Evolutionary conservation across 768 basidiomycete species (phyloP), one percentile per base, ranked within the genome.

Genomic region (Amanita subjunquillea): DNA sequence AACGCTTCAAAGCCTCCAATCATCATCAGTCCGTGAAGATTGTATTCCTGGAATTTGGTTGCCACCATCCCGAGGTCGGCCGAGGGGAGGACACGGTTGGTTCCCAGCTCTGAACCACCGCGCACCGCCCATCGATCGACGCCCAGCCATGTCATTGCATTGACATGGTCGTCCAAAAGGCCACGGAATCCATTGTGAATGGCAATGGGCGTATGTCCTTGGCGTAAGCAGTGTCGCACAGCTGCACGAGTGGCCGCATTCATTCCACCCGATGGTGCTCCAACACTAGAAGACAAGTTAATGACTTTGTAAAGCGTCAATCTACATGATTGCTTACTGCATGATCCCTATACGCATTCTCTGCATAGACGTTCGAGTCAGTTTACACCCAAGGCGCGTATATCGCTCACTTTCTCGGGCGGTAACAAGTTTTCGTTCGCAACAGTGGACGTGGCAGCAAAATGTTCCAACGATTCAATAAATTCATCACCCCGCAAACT

Each of bases 1-100:
- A 96, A 95, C 4, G 90, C 90, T 67, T 99, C 96, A 64, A 97
- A 99, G 0, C 96, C 96, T 48, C 96, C 96, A 58, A 98, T 88
- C 65, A 99, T 76, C 60, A 98, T 66, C 43, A 99, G 64, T 2
- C 74, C 88, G 56, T 97, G 78, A 56, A 98, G 69, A 32, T 71
- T 67, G 65, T 89, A 83, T 59, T 91, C 69, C 68, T 97, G 93
- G 77, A 99, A 91, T 61, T 91, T 89, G 41, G 91, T 72, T 3
- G 96, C 96, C 39, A 98, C 76, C 9, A 80, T 80, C 1, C 93
- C 95, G 41, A 98, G 78, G 67, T 97, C 91, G 46, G 80, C 69
- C 44, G 86, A 85, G 17, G 96, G 96, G 41, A 92, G 71, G 9
- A 80, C 77, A 46, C 96, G 88, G 72, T 98, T 98, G 29, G 96